Evolutionary conservation across 257 asterid species (phyloP), one percentile per base, ranked within the genome.

Genomic region (Plantago elongata): DNA sequence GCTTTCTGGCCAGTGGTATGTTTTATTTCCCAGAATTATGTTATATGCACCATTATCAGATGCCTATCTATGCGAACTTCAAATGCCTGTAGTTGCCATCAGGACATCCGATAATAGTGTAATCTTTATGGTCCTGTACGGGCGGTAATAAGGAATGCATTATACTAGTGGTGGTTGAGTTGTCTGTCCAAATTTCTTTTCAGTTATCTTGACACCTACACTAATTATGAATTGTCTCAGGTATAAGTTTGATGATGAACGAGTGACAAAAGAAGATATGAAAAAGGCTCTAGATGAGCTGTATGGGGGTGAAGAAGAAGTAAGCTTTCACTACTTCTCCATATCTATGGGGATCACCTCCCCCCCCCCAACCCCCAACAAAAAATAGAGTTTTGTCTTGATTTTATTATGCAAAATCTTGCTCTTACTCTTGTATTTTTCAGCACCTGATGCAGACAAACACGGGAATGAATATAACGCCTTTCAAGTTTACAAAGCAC

Each of bases 161-260:
- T 34, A 7, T 34, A 34, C 40, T 34, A 7, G 40, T 5, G 40
- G 4, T 34, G 40, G 40, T 6, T 34, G 40, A 34, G 40, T 34
- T 7, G 8, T 4, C 8, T 34, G 40, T 34, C 27, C 27, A 22
- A 22, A 1, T 34, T 34, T 34, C 8, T 34, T 34, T 6, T 34
- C 40, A 34, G 40, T 34, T 34, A 34, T 34, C 40, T 34, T 5
- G 40, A 34, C 40, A 4, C 0, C 5, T 34, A 34, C 8, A 65
- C 30, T 51, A 15, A 48, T 69, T 38, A 59, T 64, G 47, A 54
- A 64, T 66, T 77, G 64, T 6, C 68, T 63, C 74, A 83, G 90
- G 90, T 80, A 69, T 71, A 83, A 72, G 67, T 83, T 83, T 78
- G 90, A 80, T 70, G 84, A 83, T 72, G 90, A 83, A 61, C 75